Percentiles rank a stretch among this genome's conserved stretches.
Conservation (phyloP, 192 early-diverging fungal species). For the Gonapodya sp. region DNA sequence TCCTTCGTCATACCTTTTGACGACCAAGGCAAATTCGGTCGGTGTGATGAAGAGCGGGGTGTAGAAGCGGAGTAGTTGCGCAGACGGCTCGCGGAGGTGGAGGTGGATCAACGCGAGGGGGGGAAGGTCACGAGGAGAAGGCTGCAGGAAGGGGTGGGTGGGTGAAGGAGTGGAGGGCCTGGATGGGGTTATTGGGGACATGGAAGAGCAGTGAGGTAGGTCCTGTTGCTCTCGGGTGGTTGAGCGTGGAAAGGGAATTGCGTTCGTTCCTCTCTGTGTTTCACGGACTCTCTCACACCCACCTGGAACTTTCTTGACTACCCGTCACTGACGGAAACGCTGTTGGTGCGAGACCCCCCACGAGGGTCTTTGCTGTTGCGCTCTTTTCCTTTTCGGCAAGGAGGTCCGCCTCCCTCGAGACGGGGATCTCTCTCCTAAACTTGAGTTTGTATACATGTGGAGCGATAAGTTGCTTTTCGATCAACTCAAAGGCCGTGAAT, state of each 20-base stretch:
- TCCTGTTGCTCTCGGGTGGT: neutral
- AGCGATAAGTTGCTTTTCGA: neutral
- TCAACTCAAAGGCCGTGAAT: neutral
- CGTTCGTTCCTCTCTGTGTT: neutral
- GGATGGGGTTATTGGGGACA: too few relatives aligned
- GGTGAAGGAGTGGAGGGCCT: neutral
- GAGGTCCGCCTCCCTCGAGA: neutral
- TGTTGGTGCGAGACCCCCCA: too few relatives aligned
- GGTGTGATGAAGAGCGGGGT: neutral
- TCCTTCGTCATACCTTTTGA: neutral
- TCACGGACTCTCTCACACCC: neutral
- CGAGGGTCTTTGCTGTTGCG: neutral
- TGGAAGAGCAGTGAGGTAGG: too few relatives aligned
- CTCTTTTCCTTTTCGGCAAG: neutral
- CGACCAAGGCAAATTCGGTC: neutral
- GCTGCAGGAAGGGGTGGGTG: neutral
- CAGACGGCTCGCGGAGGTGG: neutral
- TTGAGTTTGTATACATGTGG: neutral
- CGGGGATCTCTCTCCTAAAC: neutral
- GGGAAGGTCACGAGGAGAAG: neutral
- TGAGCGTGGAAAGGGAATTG: neutral
- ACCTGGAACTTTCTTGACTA: neutral
- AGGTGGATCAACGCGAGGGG: neutral
- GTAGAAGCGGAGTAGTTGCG: neutral
- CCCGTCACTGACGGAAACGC: too few relatives aligned